phyloP scores from a whole-genome alignment of 164 flowering plant species.

The Chimonanthus praecox region DNA sequence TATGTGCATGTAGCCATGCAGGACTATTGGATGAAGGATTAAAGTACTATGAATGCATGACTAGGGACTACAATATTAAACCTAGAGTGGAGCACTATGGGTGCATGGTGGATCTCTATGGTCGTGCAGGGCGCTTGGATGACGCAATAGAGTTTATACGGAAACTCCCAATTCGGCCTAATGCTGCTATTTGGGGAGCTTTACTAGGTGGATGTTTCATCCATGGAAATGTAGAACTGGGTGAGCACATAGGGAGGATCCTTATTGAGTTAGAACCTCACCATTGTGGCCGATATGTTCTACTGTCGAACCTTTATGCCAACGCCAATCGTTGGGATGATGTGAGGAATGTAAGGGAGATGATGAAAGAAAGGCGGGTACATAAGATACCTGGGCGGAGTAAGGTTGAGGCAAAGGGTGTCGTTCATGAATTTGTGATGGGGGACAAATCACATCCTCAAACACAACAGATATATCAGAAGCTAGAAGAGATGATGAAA shows the following conservation, averaged over 20 bases:
- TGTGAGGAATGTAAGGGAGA: conserved; percentile 23
- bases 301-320: conserved; percentile 40
- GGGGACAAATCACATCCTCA: conserved; percentile 31
- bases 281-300: conserved; percentile 25
- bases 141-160: conserved; percentile 25
- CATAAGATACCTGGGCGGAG: conserved; percentile 30
- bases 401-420: conserved; percentile 23
- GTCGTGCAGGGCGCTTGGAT: conserved; percentile 23
- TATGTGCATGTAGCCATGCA: conserved; percentile 24
- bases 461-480: conserved; percentile 23
- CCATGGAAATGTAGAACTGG: conserved; percentile 18
- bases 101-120: conserved; percentile 38
- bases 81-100: conserved; percentile 34
- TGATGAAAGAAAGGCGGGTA: conserved; percentile 31
- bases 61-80: conserved; percentile 15
- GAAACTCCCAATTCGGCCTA: conserved; percentile 29
- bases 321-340: conserved; percentile 38
- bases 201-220: conserved; percentile 30
- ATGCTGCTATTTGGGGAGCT: conserved; percentile 34
- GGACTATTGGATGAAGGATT: conserved; percentile 24
- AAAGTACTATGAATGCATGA: conserved; percentile 22
- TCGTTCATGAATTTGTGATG: conserved; percentile 34
- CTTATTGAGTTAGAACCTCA: conserved; percentile 26
- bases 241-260: conserved; percentile 19
- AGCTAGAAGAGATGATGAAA: conserved; percentile 32